Evolutionary conservation across 1,284 basidiomycete species (phyloP).

Genomic region (Anthracocystis setariae): DNA sequence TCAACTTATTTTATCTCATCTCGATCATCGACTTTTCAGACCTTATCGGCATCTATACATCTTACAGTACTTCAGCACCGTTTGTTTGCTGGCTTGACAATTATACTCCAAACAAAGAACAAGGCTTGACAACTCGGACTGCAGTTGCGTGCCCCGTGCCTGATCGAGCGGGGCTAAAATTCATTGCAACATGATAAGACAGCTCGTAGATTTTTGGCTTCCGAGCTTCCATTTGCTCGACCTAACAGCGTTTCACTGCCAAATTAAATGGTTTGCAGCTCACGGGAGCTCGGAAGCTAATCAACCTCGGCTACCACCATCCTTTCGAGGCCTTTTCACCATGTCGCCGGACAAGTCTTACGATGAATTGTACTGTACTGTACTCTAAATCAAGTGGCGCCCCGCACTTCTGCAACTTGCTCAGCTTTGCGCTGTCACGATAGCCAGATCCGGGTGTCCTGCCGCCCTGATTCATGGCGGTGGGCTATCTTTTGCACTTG

Average conservation of each 20-base stretch:
- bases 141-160: background rate
- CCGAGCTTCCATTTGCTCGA: slow-evolving; percentile 20
- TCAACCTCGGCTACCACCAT: slow-evolving; percentile 12
- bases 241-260: slow-evolving; percentile 21
- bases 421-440: background rate
- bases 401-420: slow-evolving; percentile 25
- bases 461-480: background rate
- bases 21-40: background rate
- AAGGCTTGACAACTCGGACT: too few species aligned
- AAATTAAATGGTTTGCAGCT: slow-evolving; percentile 8
- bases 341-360: slow-evolving; percentile 1
- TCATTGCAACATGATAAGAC: background rate
- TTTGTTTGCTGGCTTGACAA: too few species aligned
- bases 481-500: slow-evolving; percentile 19
- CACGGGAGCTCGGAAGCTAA: slow-evolving; percentile 36
- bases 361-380: slow-evolving; percentile 16
- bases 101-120: too few species aligned
- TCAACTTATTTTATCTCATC: too few species aligned
- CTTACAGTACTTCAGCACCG: too few species aligned
- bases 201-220: slow-evolving; percentile 2
- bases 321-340: background rate
- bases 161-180: background rate
- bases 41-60: too few species aligned
- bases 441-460: slow-evolving; percentile 31
- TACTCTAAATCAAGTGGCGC: too few species aligned